These are phyloP conservation scores for Russula abietina DNA, from an alignment of 768 basidiomycete species.

Conservation along the genomic window DNA sequence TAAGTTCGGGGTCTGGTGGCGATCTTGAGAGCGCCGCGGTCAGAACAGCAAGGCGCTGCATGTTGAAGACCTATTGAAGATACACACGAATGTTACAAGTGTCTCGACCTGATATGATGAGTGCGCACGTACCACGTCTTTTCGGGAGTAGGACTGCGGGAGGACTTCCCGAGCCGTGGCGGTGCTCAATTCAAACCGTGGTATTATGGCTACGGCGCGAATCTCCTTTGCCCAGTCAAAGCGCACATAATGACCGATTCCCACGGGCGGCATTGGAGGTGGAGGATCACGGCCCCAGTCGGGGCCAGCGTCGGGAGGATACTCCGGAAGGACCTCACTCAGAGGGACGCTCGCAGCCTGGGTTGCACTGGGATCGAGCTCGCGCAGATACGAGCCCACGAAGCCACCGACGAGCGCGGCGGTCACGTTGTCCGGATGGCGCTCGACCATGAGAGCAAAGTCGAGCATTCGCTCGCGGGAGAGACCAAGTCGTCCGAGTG, in stretches of 20 bases:
- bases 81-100: conserved; percentile 5
- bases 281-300: conserved; percentile 90
- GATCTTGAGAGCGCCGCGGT: conserved; percentile 88
- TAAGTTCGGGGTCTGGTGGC: conserved; percentile 92
- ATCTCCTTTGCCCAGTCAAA: conserved; percentile 83
- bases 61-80: conserved; percentile 81
- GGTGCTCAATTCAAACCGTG: conserved; percentile 92
- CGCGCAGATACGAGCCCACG: conserved; percentile 91
- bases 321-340: conserved; percentile 94
- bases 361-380: conserved; percentile 74
- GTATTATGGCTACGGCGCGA: conserved; percentile 91
- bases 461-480: conserved; percentile 74
- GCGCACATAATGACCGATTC: conserved; percentile 90
- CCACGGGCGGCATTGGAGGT: conserved; percentile 80
- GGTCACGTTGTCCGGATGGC: conserved; percentile 98
- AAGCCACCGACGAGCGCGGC: conserved; percentile 96
- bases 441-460: conserved; percentile 97
- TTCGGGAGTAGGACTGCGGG: conserved; percentile 78
- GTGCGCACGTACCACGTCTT: conserved; percentile 66
- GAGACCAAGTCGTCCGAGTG: conserved; percentile 70
- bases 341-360: conserved; percentile 87
- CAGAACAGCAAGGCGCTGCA: conserved; percentile 92
- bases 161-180: conserved; percentile 88
- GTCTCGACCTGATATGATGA: neutral
- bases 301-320: conserved; percentile 85